Percentiles rank a stretch among this genome's conserved stretches.
Conservation (phyloP, 768 basidiomycete genomes). For the Hericium rajendrae region DNA sequence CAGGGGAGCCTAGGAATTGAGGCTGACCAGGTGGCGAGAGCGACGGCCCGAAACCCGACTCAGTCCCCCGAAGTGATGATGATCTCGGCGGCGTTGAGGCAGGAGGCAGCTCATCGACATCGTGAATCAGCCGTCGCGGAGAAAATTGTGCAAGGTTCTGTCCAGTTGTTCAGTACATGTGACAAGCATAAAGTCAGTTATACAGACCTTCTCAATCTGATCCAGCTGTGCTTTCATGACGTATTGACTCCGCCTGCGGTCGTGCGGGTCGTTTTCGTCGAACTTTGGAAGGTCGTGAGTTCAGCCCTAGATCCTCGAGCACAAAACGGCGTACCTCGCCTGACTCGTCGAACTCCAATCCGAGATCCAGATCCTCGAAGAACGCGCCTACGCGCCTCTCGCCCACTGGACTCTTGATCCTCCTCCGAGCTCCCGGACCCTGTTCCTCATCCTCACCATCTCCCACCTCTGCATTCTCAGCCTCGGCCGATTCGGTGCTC, state of each 20-base stretch:
- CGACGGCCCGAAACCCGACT: neutral
- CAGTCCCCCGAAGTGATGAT: neutral
- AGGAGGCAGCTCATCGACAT: neutral
- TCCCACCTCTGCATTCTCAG: conserved; percentile 7
- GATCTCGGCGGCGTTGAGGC: neutral
- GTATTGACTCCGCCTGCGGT: conserved; percentile 65
- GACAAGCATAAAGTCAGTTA: conserved; percentile 1
- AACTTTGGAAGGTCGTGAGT: conserved; percentile 30
- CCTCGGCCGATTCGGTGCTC: conserved; percentile 10
- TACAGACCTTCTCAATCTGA: conserved; percentile 61
- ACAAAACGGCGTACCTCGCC: conserved; percentile 20
- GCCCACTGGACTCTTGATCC: conserved; percentile 26
- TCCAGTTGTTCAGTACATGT: neutral
- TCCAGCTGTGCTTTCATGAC: conserved; percentile 69
- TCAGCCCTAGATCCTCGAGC: conserved; percentile 2
- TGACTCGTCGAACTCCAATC: conserved; percentile 32
- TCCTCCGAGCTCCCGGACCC: conserved; percentile 12
- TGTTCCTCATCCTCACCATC: conserved; percentile 1
- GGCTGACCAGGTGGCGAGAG: neutral
- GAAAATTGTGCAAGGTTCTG: conserved; percentile 62
- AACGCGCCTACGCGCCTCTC: conserved; percentile 38
- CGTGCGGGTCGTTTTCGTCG: conserved; percentile 63
- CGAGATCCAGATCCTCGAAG: conserved; percentile 38
- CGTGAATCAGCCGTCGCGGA: conserved; percentile 31
- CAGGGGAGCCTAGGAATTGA: neutral